Evolutionary conservation across 768 basidiomycete species (phyloP).

Genomic region (Pleurotus salmoneostramineus): DNA sequence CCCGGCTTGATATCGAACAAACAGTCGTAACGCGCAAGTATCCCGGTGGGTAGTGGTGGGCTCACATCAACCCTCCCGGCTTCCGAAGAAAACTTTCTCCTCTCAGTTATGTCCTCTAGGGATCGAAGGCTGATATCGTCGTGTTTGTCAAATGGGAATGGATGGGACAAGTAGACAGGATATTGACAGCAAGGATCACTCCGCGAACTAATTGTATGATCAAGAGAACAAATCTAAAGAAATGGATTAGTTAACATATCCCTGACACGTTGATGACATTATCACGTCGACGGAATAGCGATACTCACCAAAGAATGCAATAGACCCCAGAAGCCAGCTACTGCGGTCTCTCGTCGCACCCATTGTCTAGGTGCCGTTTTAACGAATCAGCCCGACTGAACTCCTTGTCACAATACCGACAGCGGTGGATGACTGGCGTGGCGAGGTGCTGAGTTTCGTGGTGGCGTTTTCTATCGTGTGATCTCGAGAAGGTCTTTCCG

Average conservation of each 20-base stretch:
- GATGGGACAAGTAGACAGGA: background rate
- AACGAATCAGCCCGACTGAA: conserved; percentile 78
- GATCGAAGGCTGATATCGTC: background rate
- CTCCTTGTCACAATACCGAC: conserved; percentile 71
- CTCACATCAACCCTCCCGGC: no score
- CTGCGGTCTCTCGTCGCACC: conserved; percentile 62
- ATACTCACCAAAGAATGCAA: background rate
- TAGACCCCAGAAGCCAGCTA: conserved; percentile 10
- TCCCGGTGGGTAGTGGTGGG: no score
- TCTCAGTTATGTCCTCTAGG: no score
- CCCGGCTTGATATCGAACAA: background rate
- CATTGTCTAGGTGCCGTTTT: conserved; percentile 80
- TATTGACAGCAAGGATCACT: background rate
- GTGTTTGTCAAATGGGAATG: background rate
- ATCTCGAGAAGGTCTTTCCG: conserved; percentile 75
- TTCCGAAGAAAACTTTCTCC: no score
- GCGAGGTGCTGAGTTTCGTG: conserved; percentile 72
- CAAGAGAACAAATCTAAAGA: conserved; percentile 8
- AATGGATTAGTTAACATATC: background rate
- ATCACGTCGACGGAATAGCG: background rate
- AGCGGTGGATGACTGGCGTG: conserved; percentile 61
- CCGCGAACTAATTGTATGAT: conserved; percentile 8
- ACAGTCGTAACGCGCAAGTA: no score
- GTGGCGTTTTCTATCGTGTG: conserved; percentile 81
- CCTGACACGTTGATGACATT: conserved; percentile 1